These are phyloP conservation scores for Setomelanomma holmii DNA, from an alignment of 2,329 filamentous ascomycete species.

Conservation along the genomic window DNA sequence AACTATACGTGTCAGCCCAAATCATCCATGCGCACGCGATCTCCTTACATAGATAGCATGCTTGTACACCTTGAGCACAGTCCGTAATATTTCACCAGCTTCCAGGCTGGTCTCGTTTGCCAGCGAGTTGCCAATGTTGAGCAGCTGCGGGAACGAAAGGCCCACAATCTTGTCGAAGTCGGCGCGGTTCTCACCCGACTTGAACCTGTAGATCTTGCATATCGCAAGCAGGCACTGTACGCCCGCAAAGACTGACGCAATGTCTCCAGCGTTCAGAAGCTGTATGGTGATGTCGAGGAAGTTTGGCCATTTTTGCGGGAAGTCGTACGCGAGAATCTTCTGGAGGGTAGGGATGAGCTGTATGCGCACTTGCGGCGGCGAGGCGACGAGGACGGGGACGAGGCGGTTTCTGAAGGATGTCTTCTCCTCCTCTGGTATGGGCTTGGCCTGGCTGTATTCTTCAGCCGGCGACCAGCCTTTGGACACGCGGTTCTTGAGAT, in stretches of 20 bases:
- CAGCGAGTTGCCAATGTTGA: slow-evolving; percentile 86
- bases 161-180: slow-evolving; percentile 97
- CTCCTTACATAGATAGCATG: slow-evolving; percentile 89
- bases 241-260: slow-evolving; percentile 87
- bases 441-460: slow-evolving; percentile 73
- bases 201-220: slow-evolving; percentile 95
- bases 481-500: slow-evolving; percentile 96
- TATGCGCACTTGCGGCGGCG: slow-evolving; percentile 81
- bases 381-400: slow-evolving; percentile 84
- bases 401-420: slow-evolving; percentile 83
- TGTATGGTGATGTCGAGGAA: slow-evolving; percentile 94
- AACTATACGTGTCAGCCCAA: slow-evolving; percentile 64
- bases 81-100: slow-evolving; percentile 94
- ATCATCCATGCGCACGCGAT: slow-evolving; percentile 9
- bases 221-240: slow-evolving; percentile 93
- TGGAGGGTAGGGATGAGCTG: slow-evolving; percentile 94
- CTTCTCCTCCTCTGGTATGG: slow-evolving; percentile 90
- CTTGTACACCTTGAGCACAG: slow-evolving; percentile 96
- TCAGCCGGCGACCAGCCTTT: slow-evolving; percentile 86
- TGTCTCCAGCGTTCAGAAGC: slow-evolving; percentile 85
- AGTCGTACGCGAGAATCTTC: slow-evolving; percentile 95
- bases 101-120: slow-evolving; percentile 92
- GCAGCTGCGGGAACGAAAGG: slow-evolving; percentile 84
- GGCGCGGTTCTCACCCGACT: slow-evolving; percentile 78
- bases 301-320: slow-evolving; percentile 90